phyloP scores from a whole-genome alignment of 1,139 yeast genomes.

The Candida anutae region DNA sequence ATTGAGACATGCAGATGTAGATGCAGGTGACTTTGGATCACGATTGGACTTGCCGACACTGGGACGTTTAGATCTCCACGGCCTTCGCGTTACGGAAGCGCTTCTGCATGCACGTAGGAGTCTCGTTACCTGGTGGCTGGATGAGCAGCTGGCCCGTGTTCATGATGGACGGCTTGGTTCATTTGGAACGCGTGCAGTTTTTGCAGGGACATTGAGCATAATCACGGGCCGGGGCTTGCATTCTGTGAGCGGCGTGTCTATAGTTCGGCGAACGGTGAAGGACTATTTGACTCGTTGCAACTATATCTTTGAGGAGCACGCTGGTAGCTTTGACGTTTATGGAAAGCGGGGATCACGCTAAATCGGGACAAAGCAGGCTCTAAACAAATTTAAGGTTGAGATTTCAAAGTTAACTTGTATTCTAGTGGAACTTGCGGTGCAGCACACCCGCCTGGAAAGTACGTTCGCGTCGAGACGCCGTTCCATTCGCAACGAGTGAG shows the following conservation, averaged over 20 bases:
- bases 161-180: slow-evolving; percentile 26
- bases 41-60: neutral
- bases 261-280: slow-evolving; percentile 32
- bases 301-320: slow-evolving; percentile 37
- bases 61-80: slow-evolving; percentile 46
- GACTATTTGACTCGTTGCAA: slow-evolving; percentile 22
- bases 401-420: no score
- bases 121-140: slow-evolving; percentile 47
- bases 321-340: slow-evolving; percentile 35
- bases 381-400: no score
- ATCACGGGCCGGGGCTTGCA: slow-evolving; percentile 63
- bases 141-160: slow-evolving; percentile 35
- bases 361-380: no score
- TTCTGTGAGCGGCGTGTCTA: slow-evolving; percentile 44
- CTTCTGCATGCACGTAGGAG: slow-evolving; percentile 21
- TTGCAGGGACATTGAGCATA: slow-evolving; percentile 31
- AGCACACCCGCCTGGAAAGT: no score
- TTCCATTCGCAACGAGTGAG: no score
- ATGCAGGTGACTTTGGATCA: neutral
- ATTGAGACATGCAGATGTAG: neutral
- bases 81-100: slow-evolving; percentile 38
- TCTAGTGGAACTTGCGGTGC: no score
- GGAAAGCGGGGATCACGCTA: no score
- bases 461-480: no score
- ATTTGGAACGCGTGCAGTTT: slow-evolving; percentile 20